Percentiles rank a stretch among this genome's conserved stretches.
Evolutionary conservation across 352 stramenopile genomes (phyloP).

Genomic region (Ophiocytium majus): DNA sequence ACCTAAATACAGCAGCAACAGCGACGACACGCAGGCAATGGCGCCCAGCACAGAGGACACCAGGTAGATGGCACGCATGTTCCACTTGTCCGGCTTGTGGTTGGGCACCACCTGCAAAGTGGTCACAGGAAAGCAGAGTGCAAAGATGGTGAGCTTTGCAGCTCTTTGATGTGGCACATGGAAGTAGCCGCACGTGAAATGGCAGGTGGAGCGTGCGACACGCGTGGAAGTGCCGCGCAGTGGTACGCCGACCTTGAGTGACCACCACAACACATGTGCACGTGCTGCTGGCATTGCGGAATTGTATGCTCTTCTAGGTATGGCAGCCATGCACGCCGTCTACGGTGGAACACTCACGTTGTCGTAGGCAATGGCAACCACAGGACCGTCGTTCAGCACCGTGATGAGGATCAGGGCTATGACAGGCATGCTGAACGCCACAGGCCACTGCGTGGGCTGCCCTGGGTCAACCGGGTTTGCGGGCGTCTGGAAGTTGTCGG

Average conservation of each 20-base stretch:
- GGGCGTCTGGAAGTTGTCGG: neutral
- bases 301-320: no score
- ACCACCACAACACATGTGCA: no score
- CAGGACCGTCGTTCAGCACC: slow-evolving; percentile 86
- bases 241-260: no score
- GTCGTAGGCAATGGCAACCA: slow-evolving; percentile 73
- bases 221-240: no score
- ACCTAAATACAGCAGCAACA: slow-evolving; percentile 43
- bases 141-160: no score
- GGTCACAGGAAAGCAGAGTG: no score
- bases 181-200: no score
- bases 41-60: slow-evolving; percentile 39
- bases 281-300: no score
- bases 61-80: slow-evolving; percentile 46
- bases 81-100: slow-evolving; percentile 46
- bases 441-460: slow-evolving; percentile 38
- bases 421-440: slow-evolving; percentile 82
- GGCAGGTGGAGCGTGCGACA: no score
- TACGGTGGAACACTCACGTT: slow-evolving; percentile 69
- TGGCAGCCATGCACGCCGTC: no score
- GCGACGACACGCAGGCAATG: slow-evolving; percentile 52
- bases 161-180: no score
- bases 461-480: slow-evolving; percentile 25
- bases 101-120: neutral
- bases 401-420: slow-evolving; percentile 85